phyloP scores from a whole-genome alignment of 2,329 filamentous ascomycete genomes.

The Tolypocladium cylindrosporum region DNA sequence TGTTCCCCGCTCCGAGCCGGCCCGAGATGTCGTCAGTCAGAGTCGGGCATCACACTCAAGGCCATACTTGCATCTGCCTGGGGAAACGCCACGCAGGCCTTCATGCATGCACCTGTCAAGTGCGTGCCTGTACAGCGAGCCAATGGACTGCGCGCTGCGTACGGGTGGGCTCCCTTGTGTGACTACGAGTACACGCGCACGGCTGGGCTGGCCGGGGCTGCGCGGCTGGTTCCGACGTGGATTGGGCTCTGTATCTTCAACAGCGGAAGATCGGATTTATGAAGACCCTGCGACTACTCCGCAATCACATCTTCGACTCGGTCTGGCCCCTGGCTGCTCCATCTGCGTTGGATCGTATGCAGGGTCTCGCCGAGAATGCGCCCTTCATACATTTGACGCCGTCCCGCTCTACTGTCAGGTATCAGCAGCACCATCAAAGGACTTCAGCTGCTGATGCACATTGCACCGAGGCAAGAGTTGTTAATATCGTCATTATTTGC shows the following conservation, averaged over 20 bases:
- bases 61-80: too few species aligned
- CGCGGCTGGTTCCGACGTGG: not conserved
- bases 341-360: not conserved
- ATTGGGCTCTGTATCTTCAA: not conserved
- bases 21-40: not conserved
- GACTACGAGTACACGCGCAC: not conserved
- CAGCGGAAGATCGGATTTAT: not conserved
- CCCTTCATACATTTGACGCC: too few species aligned
- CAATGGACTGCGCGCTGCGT: not conserved
- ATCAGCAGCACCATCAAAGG: too few species aligned
- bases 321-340: not conserved
- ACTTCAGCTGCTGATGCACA: too few species aligned
- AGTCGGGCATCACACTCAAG: not conserved
- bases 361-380: not conserved
- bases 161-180: not conserved
- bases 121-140: not conserved
- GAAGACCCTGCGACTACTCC: too few species aligned
- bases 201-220: not conserved
- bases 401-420: too few species aligned
- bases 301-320: not conserved
- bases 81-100: not conserved
- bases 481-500: not conserved
- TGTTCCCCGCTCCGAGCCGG: not conserved
- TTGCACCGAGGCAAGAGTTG: not conserved
- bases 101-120: not conserved